These are phyloP conservation scores for Paecilomyces sp. DNA, from an alignment of 2,329 filamentous ascomycete genomes.

Conservation along the genomic window DNA sequence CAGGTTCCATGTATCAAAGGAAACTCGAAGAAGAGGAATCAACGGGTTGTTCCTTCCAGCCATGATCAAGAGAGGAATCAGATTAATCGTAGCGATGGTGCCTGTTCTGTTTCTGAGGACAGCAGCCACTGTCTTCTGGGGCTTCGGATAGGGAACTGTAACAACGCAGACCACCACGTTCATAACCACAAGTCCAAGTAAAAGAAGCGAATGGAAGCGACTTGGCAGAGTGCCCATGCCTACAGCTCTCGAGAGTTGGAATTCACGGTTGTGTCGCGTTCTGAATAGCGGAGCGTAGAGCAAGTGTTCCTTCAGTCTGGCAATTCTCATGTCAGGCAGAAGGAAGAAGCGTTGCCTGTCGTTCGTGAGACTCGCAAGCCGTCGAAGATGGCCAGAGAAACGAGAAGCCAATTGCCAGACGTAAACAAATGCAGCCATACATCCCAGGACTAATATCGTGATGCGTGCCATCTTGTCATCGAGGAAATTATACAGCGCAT, in stretches of 20 bases:
- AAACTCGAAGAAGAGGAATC: constrained; percentile 69
- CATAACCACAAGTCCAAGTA: constrained; percentile 34
- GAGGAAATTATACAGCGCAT: constrained; percentile 21
- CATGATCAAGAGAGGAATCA: constrained; percentile 78
- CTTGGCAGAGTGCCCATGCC: constrained; percentile 41
- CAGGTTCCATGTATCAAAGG: constrained; percentile 92
- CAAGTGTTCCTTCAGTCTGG: constrained; percentile 63
- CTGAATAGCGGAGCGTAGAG: constrained; percentile 41
- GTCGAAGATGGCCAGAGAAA: constrained; percentile 62
- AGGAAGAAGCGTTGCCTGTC: constrained; percentile 75
- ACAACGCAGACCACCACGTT: constrained; percentile 45
- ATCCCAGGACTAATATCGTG: constrained; percentile 57
- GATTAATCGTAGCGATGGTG: constrained; percentile 74
- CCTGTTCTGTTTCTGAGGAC: constrained; percentile 53
- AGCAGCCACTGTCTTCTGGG: constrained; percentile 24
- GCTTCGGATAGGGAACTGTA: constrained; percentile 33
- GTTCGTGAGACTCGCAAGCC: constrained; percentile 68
- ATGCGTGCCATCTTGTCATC: constrained; percentile 55
- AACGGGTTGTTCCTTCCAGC: constrained; percentile 88
- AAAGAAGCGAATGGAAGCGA: constrained; percentile 37
- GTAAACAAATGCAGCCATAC: constrained; percentile 56
- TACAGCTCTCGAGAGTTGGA: constrained; percentile 36
- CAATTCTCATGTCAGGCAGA: constrained; percentile 48
- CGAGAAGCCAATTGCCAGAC: constrained; percentile 59
- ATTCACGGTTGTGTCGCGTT: constrained; percentile 38